Conservation (phyloP, 169 alveolate species). For the Plasmodium fragile region DNA sequence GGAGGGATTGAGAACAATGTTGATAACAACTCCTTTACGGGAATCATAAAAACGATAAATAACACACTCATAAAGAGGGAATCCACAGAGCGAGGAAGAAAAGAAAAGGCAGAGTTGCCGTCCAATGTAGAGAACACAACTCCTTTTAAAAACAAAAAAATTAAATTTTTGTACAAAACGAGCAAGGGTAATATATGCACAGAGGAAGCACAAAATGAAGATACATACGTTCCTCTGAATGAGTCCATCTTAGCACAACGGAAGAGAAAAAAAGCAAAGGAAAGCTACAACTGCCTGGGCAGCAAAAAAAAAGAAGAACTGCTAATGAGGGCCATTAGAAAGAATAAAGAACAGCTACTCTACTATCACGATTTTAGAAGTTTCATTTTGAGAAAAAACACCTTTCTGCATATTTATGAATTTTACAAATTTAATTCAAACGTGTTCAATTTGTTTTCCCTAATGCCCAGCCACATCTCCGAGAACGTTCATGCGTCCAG, state of each 20-base stretch:
- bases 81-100: neutral
- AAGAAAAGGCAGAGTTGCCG: neutral
- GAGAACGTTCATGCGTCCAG: slow-evolving; percentile 46
- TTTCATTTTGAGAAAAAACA: slow-evolving; percentile 35
- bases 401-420: slow-evolving; percentile 57
- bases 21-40: slow-evolving; percentile 31
- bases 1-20: neutral
- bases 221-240: neutral
- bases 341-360: slow-evolving; percentile 37
- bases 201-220: neutral
- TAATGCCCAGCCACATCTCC: slow-evolving; percentile 72
- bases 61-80: slow-evolving; percentile 13
- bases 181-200: neutral
- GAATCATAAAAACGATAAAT: slow-evolving; percentile 43
- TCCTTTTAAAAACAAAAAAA: slow-evolving; percentile 14
- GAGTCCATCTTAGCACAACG: neutral
- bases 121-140: neutral
- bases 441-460: slow-evolving; percentile 31
- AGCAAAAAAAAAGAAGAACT: slow-evolving; percentile 28
- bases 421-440: slow-evolving; percentile 39
- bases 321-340: neutral
- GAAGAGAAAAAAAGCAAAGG: neutral
- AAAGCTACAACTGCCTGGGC: neutral
- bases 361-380: slow-evolving; percentile 75
- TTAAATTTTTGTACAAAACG: slow-evolving; percentile 14